A percentile compares a stretch with the other conserved stretches of the same genome.
These are phyloP conservation scores for Royoungia palumana DNA, from an alignment of 768 basidiomycete species.

Conservation along the genomic window DNA sequence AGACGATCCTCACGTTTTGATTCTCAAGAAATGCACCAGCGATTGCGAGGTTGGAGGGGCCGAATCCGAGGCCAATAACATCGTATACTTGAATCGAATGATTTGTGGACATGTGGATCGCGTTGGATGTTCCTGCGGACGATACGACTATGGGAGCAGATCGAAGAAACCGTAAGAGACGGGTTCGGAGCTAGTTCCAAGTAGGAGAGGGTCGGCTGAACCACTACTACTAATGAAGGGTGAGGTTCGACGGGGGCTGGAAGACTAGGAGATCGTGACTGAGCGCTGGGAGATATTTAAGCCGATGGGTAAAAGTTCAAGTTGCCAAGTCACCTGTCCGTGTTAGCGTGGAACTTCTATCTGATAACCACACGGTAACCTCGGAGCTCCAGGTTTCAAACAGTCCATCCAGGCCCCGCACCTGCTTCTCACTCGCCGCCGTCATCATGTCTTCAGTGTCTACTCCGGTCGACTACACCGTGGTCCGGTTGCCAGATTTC, in stretches of 20 bases:
- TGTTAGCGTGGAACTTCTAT: no score
- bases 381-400: no score
- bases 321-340: no score
- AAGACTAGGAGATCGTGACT: no score
- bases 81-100: constrained; percentile 32
- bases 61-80: constrained; percentile 50
- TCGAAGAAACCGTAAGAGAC: no score
- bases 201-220: no score
- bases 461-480: not conserved
- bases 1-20: constrained; percentile 9
- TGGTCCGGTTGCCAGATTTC: constrained; percentile 17
- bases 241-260: no score
- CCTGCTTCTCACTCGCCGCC: not conserved
- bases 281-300: no score
- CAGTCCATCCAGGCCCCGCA: not conserved
- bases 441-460: constrained; percentile 1
- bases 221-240: no score
- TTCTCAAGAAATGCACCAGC: constrained; percentile 48
- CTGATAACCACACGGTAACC: no score
- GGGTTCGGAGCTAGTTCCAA: no score
- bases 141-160: not conserved
- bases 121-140: not conserved
- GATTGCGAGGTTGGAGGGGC: constrained; percentile 51
- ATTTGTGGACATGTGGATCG: constrained; percentile 3
- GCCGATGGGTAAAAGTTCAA: no score